Base-by-base conservation (phyloP, 2,329 filamentous ascomycete genomes). In the Annulohypoxylon truncatum region DNA sequence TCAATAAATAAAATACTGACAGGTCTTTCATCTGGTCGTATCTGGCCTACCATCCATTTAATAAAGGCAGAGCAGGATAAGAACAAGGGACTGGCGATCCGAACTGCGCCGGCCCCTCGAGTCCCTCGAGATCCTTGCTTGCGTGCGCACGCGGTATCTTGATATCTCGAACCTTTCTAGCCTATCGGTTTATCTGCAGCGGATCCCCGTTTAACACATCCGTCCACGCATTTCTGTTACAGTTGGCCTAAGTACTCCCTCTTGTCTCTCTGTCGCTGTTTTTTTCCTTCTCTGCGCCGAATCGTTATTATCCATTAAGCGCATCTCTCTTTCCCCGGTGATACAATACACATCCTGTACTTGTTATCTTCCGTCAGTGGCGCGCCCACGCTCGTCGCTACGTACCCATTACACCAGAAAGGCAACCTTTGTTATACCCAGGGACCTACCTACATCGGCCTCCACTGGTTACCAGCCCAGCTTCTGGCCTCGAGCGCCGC, bases 171-270 rank as follows among this genome's bases (percentile, higher is more conserved):
- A 35, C 56, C 52, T 61, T 72, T 70, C 68, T 71, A 62, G 69
- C 72, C 73, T 74, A 73, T 74, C 73, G 71, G 68, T 74, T 74
- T 73, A 74, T 74, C 71, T 73, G 62, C 63, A 72, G 71, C 71
- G 64, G 67, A 70, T 67, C 67, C 66, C 62, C 57, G 51, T 61
- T 61, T 40, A 66, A 65, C 63, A 61, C 48, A 65, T 47, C 67
- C 60, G 56, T 64, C 63, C 53, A 38, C 64, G 50, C 54, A 59
- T 68, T 58, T 58, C 48, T 51, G 55, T 40, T 61, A 69, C 62
- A 62, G 62, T 57, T 53, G 38, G 26, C 33, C 54, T 53, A 61
- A 67, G 60, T 57, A 60, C 57, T 59, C 35, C 53, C 42, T 55
- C 59, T 54, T n/a, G 47, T 7, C 47, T 51, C 28, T 51, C 24